Base-by-base conservation (phyloP, 257 asterid species). In the Perilla frutescens region DNA sequence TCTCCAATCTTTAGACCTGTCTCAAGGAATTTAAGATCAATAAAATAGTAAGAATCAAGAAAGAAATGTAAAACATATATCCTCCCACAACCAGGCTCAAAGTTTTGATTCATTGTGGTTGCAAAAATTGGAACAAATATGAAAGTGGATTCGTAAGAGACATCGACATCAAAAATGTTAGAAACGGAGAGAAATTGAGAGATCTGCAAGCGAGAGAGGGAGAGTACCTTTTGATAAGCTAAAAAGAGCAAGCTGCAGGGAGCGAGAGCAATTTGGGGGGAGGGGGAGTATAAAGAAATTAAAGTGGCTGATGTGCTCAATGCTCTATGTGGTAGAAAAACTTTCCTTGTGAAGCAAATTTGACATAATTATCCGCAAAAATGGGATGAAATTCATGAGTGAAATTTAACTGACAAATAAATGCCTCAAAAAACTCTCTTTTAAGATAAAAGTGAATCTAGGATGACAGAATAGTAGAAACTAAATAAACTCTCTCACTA, bases 21-120 rank as follows among this genome's bases (percentile, higher is more conserved):
- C 26, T 34, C 8, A 63, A 45, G 66, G 14, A 71, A 77, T 72
- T 15, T 11, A 51, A 57, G 51, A 79, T 49, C 68, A 77, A 43
- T 67, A 40, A 66, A 72, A 57, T 13, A 59, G 37, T 34, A 62
- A 43, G 14, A 62, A 78, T 61, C 74, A 59, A 58, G 45, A 66
- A 64, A 12, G 2, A 67, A 76, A 59, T 45, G 44, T 47, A 80
- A 7, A 57, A 70, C 36, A 57, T 57, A 75, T 80, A 84, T 79
- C 81, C 67, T 50, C 62, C 49, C 53, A 66, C 6, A 72, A 50
- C 47, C 39, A 39, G 68, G 54, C 31, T 58, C 41, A 56, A 6
- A 41, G 50, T 62, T 80, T 50, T 54, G 65, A 26, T 59, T 72
- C 50, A 6, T 29, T 54, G 6, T 68, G 55, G 54, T 70, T 49